Base-by-base conservation (phyloP, 2,329 filamentous ascomycete genomes). In the Colletotrichum liriopes region DNA sequence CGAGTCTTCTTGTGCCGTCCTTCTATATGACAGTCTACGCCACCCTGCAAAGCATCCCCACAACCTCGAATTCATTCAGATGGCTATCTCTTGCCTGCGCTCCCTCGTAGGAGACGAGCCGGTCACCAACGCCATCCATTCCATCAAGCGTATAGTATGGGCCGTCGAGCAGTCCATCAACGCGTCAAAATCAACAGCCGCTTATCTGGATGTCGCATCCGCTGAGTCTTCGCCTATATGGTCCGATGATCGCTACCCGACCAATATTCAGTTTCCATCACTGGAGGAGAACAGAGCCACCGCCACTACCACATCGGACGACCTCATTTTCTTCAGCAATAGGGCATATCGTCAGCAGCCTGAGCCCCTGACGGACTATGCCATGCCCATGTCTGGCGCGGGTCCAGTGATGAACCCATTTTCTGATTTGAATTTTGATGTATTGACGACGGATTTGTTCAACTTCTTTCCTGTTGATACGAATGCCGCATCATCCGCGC, bases 361-460 rank as follows among this genome's bases (percentile, higher is more conserved):
- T 1, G 61, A 66, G 23, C 59, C 70, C 3, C 3, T 68, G 5
- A 26, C 66, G 12, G 60, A 68, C n/a, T 68, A 73, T 32, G 26
- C 71, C 16, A 68, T 71, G 37, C 52, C 73, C 18, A 47, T 72
- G 39, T 14, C 69, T 2, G 54, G 58, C 1, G 37, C 64, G 11
- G 51, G 55, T 1, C 35, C 58, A 0, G 65, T 16, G 11, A 20
- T 63, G 23, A 60, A 69, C 5, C 65, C 65, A 7, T 72, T 72
- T 14, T 39, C 69, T 2, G 65, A 72, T 14, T 64, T 77, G 32
- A 73, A 77, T 61, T 75, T 77, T 65, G 78, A 79, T 32, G 76
- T 79, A 2, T 52, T 79, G 29, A 79, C 78, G 3, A 79, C 78
- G 9, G 78, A 79, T 41, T 43, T 79, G 47, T 76, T 76, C 64